Base-by-base conservation (phyloP, 2,329 filamentous ascomycete species). In the Colletotrichum musae region DNA sequence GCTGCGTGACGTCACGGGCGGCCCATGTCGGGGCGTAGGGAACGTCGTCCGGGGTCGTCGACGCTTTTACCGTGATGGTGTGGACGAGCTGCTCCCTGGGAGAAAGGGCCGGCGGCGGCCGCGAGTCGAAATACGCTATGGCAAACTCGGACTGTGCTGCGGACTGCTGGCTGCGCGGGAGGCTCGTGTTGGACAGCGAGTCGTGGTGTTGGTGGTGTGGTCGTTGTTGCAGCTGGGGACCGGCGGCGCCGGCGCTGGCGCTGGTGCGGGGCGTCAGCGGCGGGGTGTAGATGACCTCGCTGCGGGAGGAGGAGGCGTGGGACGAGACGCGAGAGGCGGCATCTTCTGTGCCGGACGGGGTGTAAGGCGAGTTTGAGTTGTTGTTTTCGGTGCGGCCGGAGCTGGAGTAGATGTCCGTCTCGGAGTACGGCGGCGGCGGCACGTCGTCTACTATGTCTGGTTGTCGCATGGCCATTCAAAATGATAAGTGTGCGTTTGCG, bases 401-500 rank as follows among this genome's bases (percentile, higher is more conserved):
- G 58, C 74, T 80, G 15, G 86, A 88, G 78, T 84, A 87, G 45
- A 87, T 83, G 75, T 89, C 87, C 16, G 85, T 88, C 76, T 88
- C 87, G 47, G 84, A 84, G 73, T 90, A 90, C 6, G 88, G 88
- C 5, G 87, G 87, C 50, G 87, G 87, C 21, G 87, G 85, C 7
- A 77, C 75, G 68, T 86, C 80, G 64, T 82, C 78, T 39, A 77
- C 78, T 39, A 77, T 36, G 36, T 72, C 58, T 32, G 41, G 45
- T 28, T 58, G 54, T 59, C 63, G 50, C 62, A 67, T 70, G 50
- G 62, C 63, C 63, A 70, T 70, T 52, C 62, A 36, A 36, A 36
- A 36, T 24, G 21, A 24, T 24, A 24, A 10, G 7, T 10, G 32
- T 36, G 57, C 16, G 51, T 13, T 26, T 36, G 41, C 16, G 51